These are phyloP conservation scores for Flaveria bidentis DNA, from an alignment of 129 eudicot species.

Conservation along the genomic window DNA sequence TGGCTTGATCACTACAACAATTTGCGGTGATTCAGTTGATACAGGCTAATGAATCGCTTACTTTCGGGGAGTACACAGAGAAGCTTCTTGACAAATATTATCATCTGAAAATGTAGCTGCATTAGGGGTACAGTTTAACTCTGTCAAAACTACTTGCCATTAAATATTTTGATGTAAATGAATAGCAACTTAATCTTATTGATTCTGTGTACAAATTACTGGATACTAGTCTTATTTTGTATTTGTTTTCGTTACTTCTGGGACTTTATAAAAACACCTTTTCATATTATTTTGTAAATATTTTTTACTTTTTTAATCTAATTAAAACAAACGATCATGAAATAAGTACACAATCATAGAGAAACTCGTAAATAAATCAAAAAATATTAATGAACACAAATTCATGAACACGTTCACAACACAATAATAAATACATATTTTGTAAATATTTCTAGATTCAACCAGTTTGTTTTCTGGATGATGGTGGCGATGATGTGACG, in stretches of 20 bases:
- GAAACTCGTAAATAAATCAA: background rate
- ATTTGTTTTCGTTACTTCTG: background rate
- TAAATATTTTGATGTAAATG: constrained; percentile 10
- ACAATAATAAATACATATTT: too few species aligned
- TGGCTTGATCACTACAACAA: background rate
- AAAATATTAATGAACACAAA: too few species aligned
- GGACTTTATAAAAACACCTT: too few species aligned
- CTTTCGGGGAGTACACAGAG: constrained; percentile 89
- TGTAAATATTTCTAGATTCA: too few species aligned
- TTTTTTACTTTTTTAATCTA: background rate
- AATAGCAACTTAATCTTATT: constrained; percentile 14
- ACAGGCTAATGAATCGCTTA: constrained; percentile 51
- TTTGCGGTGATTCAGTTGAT: constrained; percentile 49
- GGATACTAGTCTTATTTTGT: background rate
- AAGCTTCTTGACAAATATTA: constrained; percentile 91
- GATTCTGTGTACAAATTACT: background rate
- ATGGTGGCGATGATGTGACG: too few species aligned
- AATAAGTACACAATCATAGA: background rate
- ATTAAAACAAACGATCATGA: background rate
- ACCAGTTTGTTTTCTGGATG: too few species aligned
- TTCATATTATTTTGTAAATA: background rate
- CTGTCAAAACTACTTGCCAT: constrained; percentile 6
- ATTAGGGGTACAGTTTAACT: background rate
- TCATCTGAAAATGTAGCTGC: constrained; percentile 49
- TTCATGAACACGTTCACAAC: too few species aligned